Percentiles rank a stretch among this genome's conserved stretches.
These are phyloP conservation scores for Paecilomyces formosus DNA, from an alignment of 2,329 filamentous ascomycete species.

Conservation along the genomic window DNA sequence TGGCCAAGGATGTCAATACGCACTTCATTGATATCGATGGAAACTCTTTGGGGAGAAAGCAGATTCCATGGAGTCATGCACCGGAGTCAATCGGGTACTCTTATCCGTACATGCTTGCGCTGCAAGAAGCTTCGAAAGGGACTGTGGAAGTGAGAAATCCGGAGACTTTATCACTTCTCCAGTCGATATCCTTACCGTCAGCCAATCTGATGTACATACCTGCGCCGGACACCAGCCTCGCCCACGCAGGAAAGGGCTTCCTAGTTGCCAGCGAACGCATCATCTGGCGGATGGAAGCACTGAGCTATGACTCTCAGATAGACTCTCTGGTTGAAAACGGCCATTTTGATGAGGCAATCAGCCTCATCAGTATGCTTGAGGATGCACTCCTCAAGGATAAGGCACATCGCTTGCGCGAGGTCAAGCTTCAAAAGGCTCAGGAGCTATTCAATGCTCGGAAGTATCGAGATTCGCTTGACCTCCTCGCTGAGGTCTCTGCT, in stretches of 20 bases:
- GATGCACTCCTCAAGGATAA: constrained; percentile 85
- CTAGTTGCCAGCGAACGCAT: constrained; percentile 83
- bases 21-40: constrained; percentile 82
- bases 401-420: constrained; percentile 67
- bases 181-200: constrained; percentile 73
- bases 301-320: constrained; percentile 85
- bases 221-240: constrained; percentile 85
- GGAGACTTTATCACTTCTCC: constrained; percentile 79
- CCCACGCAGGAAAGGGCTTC: constrained; percentile 93
- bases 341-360: constrained; percentile 85
- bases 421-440: constrained; percentile 89
- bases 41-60: constrained; percentile 70
- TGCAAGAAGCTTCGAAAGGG: constrained; percentile 77
- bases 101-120: constrained; percentile 86
- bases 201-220: constrained; percentile 84
- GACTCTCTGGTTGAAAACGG: constrained; percentile 67
- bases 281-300: constrained; percentile 93
- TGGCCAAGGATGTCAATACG: constrained; percentile 98
- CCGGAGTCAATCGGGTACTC: constrained; percentile 93
- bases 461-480: constrained; percentile 76
- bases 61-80: constrained; percentile 85
- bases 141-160: constrained; percentile 87
- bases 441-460: constrained; percentile 72
- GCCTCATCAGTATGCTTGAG: constrained; percentile 80
- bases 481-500: constrained; percentile 85